A percentile compares a stretch with the other conserved stretches of the same genome.
phyloP scores from a whole-genome alignment of 306 rosid species.

The Citrullus colocynthis region DNA sequence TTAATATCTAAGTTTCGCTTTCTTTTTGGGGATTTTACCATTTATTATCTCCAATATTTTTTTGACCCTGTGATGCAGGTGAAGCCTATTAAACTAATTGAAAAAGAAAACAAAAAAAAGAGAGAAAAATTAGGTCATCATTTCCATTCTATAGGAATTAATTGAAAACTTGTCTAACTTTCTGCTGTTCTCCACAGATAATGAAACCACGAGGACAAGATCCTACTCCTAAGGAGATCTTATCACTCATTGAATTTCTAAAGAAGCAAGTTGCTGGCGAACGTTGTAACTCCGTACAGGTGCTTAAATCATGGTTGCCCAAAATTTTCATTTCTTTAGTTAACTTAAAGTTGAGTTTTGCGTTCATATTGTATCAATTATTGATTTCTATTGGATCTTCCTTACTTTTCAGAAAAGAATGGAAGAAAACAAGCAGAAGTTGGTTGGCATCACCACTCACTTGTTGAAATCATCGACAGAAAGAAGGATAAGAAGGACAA shows the following conservation, averaged over 20 bases:
- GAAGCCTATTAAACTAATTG: not conserved
- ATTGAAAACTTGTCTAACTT: not conserved
- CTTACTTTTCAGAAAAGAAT: conserved; percentile 51
- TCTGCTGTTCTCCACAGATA: conserved; percentile 23
- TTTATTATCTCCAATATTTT: not conserved
- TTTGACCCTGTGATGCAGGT: not conserved
- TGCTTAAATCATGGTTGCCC: conserved; percentile 10
- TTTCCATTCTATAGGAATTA: not conserved
- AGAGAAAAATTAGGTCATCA: not conserved
- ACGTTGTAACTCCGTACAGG: conserved; percentile 53
- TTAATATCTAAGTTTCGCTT: not conserved
- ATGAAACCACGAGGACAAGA: conserved; percentile 20
- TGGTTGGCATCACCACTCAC: conserved; percentile 46
- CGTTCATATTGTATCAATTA: not conserved
- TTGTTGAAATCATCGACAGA: conserved; percentile 42
- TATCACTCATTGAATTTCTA: conserved; percentile 48
- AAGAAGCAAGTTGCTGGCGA: conserved; percentile 64
- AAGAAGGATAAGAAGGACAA: conserved; percentile 26
- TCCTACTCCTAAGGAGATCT: conserved; percentile 38
- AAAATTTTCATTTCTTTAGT: conserved; percentile 6
- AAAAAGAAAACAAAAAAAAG: not conserved
- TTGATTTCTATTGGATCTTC: not conserved
- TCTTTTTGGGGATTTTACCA: not conserved
- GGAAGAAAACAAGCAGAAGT: conserved; percentile 67
- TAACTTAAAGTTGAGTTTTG: not conserved